phyloP scores from a whole-genome alignment of 2,329 filamentous ascomycete species.

The Mariannaea elegans region DNA sequence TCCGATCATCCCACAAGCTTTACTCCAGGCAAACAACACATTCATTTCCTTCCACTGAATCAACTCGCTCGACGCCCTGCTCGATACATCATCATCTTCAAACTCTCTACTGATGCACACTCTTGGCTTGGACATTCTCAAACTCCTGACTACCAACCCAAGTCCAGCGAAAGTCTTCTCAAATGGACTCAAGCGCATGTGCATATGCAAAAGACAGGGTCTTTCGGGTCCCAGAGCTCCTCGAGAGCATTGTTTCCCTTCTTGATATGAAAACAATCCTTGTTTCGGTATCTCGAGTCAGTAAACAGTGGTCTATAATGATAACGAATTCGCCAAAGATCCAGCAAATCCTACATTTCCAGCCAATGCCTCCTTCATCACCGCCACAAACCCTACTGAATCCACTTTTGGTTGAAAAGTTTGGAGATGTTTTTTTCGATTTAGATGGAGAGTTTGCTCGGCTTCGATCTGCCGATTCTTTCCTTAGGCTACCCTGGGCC shows the following conservation, averaged over 20 bases:
- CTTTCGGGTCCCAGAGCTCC: conserved; percentile 35
- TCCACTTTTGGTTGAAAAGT: conserved; percentile 28
- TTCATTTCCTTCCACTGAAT: too few relatives aligned
- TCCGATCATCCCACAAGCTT: too few relatives aligned
- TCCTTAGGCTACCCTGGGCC: conserved; percentile 30
- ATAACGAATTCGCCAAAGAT: conserved; percentile 22
- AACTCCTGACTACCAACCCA: too few relatives aligned
- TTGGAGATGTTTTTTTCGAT: conserved; percentile 33
- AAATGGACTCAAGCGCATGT: background rate
- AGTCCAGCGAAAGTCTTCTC: too few relatives aligned
- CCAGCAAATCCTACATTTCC: conserved; percentile 28
- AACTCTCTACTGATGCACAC: too few relatives aligned
- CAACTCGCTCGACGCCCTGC: too few relatives aligned
- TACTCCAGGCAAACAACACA: too few relatives aligned
- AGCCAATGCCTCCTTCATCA: too few relatives aligned
- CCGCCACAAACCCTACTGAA: conserved; percentile 19
- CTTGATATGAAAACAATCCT: conserved; percentile 41
- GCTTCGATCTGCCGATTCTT: conserved; percentile 29
- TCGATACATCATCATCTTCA: too few relatives aligned
- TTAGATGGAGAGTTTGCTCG: conserved; percentile 15
- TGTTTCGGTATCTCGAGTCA: conserved; percentile 36
- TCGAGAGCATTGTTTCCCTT: conserved; percentile 39
- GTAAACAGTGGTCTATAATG: conserved; percentile 30
- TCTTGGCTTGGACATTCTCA: too few relatives aligned
- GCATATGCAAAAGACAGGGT: background rate